These are phyloP conservation scores for Nidularia sp. DNA, from an alignment of 768 basidiomycete species.

Conservation along the genomic window DNA sequence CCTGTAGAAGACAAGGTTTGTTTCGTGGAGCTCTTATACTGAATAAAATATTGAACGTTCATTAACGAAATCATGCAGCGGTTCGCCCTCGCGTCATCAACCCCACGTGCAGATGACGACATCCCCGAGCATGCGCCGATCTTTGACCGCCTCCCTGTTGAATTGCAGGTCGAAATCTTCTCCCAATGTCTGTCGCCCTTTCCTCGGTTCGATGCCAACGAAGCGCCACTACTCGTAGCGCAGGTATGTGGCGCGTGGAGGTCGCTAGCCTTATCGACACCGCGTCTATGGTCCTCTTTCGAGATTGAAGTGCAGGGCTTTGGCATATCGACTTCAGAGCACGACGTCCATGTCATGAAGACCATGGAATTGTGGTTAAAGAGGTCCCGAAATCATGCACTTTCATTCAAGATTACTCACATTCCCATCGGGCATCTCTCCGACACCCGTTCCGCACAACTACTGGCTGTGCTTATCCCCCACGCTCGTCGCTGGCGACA, in stretches of 20 bases:
- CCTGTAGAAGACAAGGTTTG: no score
- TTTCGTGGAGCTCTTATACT: no score
- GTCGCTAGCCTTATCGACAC: slow-evolving; percentile 28
- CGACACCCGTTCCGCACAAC: slow-evolving; percentile 16
- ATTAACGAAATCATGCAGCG: neutral
- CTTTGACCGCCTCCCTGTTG: slow-evolving; percentile 37
- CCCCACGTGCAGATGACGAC: neutral
- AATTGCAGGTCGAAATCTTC: slow-evolving; percentile 46
- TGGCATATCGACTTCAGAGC: slow-evolving; percentile 3
- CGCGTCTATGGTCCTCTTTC: slow-evolving; percentile 46
- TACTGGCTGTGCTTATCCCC: slow-evolving; percentile 23
- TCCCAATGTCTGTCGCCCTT: slow-evolving; percentile 26
- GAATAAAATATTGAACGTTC: no score
- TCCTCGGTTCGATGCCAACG: slow-evolving; percentile 22
- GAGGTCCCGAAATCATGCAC: slow-evolving; percentile 26
- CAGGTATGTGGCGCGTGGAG: slow-evolving; percentile 41
- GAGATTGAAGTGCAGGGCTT: slow-evolving; percentile 23
- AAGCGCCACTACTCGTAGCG: slow-evolving; percentile 33
- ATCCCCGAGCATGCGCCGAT: slow-evolving; percentile 2
- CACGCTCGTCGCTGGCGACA: slow-evolving; percentile 32
- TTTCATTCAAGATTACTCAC: slow-evolving; percentile 26
- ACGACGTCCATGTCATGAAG: slow-evolving; percentile 13
- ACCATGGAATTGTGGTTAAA: slow-evolving; percentile 29
- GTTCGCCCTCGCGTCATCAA: neutral
- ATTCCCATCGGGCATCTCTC: slow-evolving; percentile 10